Evolutionary conservation across 495 filamentous ascomycete species (phyloP), one percentile per base, ranked within the genome.

Genomic region (Aspergillus mulundensis): DNA sequence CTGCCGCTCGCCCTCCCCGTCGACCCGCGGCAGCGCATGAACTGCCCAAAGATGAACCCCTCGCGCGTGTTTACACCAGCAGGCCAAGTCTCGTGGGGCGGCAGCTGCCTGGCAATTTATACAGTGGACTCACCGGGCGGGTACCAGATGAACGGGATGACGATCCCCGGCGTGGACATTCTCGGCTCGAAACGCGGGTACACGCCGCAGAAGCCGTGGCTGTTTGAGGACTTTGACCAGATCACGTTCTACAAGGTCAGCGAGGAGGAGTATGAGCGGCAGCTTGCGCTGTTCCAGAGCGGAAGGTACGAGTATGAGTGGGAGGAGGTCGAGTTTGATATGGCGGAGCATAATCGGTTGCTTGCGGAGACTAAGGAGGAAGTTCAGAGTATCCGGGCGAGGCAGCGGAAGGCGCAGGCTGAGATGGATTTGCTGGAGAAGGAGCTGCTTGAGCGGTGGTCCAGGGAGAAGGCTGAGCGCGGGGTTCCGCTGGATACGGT

Each of bases 51-150:
- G 63, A 75, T 76, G 64, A 86, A 86, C 53, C 83, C 83, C 3
- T 80, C 73, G 5, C 72, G 83, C 3, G 73, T 80, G 1, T 82
- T 77, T 53, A 86, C 83, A 0, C 81, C 81, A 0, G 78, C 75
- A 14, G 82, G 83, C 1, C 77, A 74, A 4, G 74, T 83, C 0
- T 68, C 67, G 2, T 79, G 79, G 72, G 83, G 81, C 15, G 83
- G 83, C 7, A 72, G 66, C 10, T 79, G 77, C 56, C 76, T 83
- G 63, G 70, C 73, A 45, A 63, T 84, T 12, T 83, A 86, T 58
- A 79, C 80, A 8, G 78, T 83, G 7, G 82, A 84, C 54, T 73
- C 72, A 5, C 83, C 83, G 0, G 83, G 83, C 4, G 83, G 83
- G 0, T 84, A 83, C 59, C 76, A 80, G 66, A 72, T 82, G 58